Evolutionary conservation across 108 stramenopile genomes (phyloP), one percentile per base, ranked within the genome.

Genomic region (Craspedostauros australis): DNA sequence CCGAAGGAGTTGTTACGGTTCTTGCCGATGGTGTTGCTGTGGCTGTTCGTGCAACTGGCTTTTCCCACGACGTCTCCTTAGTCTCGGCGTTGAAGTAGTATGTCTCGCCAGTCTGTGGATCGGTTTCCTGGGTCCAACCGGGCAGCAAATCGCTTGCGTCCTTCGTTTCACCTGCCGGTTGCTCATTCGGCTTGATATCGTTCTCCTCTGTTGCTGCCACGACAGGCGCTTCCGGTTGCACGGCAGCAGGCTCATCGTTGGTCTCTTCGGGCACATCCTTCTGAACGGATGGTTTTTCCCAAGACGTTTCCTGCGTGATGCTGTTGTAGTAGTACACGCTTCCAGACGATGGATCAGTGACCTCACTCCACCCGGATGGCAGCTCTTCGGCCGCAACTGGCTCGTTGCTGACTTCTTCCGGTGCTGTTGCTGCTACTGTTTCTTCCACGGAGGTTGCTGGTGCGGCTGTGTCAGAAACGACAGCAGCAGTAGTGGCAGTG

Each of bases 261-360:
- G 34, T 12, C 12, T 36, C 42, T 43, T 43, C 12, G 7, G n/a
- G n/a, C n/a, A 6, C 21, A 6, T 26, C 9, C n/a, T n/a, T n/a
- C 25, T 26, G 8, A 8, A 8, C 6, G 69, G 69, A 34, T 12
- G n/a, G n/a, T n/a, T n/a, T 34, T 46, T 76, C 72, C 82, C 77
- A 83, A 4, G 75, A 59, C 7, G 82, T 79, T 39, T 68, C 77
- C 15, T 51, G 43, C 8, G 71, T 68, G 3, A 41, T 28, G 22
- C 47, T 64, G 60, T 84, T 79, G 44, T 74, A 80, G 37, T 66
- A 80, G 53, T 80, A 85, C 14, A 66, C 54, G 16, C 54, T 24
- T 24, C 71, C 76, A 16, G 53, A 52, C 21, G 43, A 23, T 28
- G 70, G 64, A 71, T 85, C 79, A 1, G 29, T 62, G 23, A 33